Conservation (phyloP, 805 yeast genomes). For the Groenewaldozyma salmanticensis region DNA sequence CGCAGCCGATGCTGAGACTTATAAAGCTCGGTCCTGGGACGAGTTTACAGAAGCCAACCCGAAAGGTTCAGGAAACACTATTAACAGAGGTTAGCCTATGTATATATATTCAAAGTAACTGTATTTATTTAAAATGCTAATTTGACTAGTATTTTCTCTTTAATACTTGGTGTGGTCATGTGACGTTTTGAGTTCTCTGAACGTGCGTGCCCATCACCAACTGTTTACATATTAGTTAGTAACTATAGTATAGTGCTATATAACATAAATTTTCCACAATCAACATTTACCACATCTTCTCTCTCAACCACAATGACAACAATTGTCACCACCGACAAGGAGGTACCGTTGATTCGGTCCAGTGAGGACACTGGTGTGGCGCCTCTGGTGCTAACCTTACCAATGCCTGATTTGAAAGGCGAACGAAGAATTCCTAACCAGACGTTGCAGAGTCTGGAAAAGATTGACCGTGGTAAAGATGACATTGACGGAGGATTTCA, state of each 20-base stretch:
- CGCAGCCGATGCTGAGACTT: conserved; percentile 53
- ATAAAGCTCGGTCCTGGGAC: conserved; percentile 83
- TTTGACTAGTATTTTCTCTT: too few relatives aligned
- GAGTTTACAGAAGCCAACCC: conserved; percentile 81
- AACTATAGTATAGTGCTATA: too few relatives aligned
- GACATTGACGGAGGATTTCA: conserved; percentile 13
- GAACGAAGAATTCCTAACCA: not conserved
- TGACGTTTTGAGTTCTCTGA: too few relatives aligned
- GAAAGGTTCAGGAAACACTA: conserved; percentile 85
- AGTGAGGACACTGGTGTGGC: conserved; percentile 5
- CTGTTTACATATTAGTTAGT: too few relatives aligned
- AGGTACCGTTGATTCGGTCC: conserved; percentile 8
- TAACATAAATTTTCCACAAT: too few relatives aligned
- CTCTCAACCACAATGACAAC: not conserved
- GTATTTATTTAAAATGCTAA: too few relatives aligned
- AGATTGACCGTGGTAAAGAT: conserved; percentile 2
- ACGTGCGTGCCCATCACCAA: too few relatives aligned
- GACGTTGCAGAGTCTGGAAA: not conserved
- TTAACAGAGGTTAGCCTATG: conserved; percentile 53
- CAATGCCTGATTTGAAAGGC: conserved; percentile 10
- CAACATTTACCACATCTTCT: too few relatives aligned
- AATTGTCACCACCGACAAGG: conserved; percentile 14
- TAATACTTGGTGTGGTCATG: too few relatives aligned
- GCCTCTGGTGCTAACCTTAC: conserved; percentile 7
- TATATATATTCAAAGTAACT: too few relatives aligned